Evolutionary conservation across 106 monocot species (phyloP).

Genomic region (Dendrobium huoshanense): DNA sequence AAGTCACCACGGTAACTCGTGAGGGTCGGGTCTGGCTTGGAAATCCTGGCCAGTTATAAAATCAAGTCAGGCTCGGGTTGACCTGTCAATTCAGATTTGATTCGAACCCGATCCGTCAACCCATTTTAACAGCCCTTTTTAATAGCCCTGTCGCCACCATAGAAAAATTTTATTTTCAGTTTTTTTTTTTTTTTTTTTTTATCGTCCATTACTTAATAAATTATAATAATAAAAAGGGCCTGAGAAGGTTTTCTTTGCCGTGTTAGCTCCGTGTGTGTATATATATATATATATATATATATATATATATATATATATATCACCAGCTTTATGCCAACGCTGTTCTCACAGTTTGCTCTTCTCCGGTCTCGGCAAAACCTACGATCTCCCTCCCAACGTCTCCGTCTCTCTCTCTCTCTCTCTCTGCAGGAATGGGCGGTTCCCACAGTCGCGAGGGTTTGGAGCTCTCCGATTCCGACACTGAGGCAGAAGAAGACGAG

Average conservation of each 20-base stretch:
- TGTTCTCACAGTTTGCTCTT: background rate
- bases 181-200: too few species aligned
- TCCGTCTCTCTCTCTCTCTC: constrained; percentile 6
- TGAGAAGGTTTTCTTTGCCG: background rate
- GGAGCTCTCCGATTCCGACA: constrained; percentile 54
- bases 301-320: background rate
- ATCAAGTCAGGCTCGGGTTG: accelerated
- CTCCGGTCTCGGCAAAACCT: background rate
- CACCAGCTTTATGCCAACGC: background rate
- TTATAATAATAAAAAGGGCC: too few species aligned
- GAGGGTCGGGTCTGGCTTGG: too few species aligned
- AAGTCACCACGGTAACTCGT: too few species aligned
- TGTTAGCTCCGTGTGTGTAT: background rate
- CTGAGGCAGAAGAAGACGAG: constrained; percentile 22
- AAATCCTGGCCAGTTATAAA: too few species aligned
- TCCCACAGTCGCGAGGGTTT: constrained; percentile 82
- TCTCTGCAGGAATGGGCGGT: constrained; percentile 50
- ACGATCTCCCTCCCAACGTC: background rate
- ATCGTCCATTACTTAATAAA: too few species aligned
- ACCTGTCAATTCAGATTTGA: too few species aligned
- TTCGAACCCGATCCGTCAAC: accelerated
- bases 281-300: background rate
- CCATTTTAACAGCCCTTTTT: too few species aligned
- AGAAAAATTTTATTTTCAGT: too few species aligned
- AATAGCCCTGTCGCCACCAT: too few species aligned